A percentile compares a stretch with the other conserved stretches of the same genome.
phyloP scores from a whole-genome alignment of 164 flowering plant genomes.

The Sextonia rubra region DNA sequence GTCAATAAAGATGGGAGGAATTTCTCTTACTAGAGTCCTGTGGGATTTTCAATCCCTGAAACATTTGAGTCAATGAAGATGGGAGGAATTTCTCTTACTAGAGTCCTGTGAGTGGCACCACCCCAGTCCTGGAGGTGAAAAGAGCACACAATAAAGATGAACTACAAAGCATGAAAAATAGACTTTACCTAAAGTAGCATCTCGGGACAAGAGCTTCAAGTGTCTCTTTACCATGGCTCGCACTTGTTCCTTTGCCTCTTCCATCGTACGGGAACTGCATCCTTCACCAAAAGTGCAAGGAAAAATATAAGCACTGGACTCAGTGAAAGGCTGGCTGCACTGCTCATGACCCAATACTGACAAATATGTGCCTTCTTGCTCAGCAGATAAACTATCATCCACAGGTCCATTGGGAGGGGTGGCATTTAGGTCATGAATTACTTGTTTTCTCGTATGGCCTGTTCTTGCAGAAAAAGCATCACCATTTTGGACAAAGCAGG shows the following conservation, averaged over 20 bases:
- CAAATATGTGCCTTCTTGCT: slow-evolving; percentile 19
- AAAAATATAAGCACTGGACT: slow-evolving; percentile 18
- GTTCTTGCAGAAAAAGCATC: slow-evolving; percentile 23
- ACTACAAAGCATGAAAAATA: neutral
- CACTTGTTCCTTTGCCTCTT: slow-evolving; percentile 38
- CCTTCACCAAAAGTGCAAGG: slow-evolving; percentile 14
- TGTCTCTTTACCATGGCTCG: slow-evolving; percentile 42
- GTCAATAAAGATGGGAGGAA: neutral
- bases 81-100: neutral
- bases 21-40: neutral
- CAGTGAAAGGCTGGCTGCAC: slow-evolving; percentile 28
- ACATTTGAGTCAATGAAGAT: neutral
- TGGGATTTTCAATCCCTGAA: neutral
- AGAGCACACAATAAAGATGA: neutral
- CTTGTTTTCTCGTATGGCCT: slow-evolving; percentile 26
- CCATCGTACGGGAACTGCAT: slow-evolving; percentile 20
- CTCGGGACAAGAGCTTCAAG: slow-evolving; percentile 38
- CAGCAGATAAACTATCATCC: slow-evolving; percentile 24
- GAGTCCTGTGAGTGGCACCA: neutral
- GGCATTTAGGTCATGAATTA: slow-evolving; percentile 20
- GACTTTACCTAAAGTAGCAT: slow-evolving; percentile 45
- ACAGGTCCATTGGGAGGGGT: slow-evolving; percentile 15
- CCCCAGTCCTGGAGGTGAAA: neutral
- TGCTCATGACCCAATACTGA: slow-evolving; percentile 27
- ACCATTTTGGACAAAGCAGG: slow-evolving; percentile 17